Evolutionary conservation across 78 protist species (phyloP).

Genomic region (Cavenderia fasciculata): DNA sequence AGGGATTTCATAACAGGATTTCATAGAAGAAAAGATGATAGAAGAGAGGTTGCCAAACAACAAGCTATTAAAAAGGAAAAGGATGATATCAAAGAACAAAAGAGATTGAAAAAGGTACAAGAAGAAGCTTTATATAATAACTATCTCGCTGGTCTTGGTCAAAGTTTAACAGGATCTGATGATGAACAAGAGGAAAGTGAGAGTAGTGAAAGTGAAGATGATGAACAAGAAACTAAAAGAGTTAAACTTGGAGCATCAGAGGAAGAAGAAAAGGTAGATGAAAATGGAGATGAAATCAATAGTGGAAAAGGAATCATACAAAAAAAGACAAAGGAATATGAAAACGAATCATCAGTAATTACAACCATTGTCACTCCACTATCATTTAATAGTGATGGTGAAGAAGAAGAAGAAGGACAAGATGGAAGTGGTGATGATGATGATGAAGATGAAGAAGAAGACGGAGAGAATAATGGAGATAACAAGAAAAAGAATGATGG

Average conservation of each 20-base stretch:
- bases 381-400: conserved; percentile 16
- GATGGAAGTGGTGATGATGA: not conserved
- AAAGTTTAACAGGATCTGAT: not conserved
- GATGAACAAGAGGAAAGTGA: not conserved
- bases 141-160: not conserved
- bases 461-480: conserved; percentile 4
- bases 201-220: not conserved
- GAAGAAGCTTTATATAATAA: conserved; percentile 39
- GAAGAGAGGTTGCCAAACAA: conserved; percentile 64
- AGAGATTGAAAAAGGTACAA: conserved; percentile 50
- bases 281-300: not conserved
- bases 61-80: conserved; percentile 36
- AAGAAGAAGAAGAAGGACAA: conserved; percentile 8
- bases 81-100: conserved; percentile 50
- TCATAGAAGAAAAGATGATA: conserved; percentile 59
- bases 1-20: conserved; percentile 71
- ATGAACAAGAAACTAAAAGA: not conserved
- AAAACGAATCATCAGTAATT: not conserved
- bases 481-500: not conserved
- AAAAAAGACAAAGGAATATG: not conserved
- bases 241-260: not conserved
- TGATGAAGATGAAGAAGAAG: conserved; percentile 29
- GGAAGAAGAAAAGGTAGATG: not conserved
- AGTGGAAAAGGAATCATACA: not conserved
- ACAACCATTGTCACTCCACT: not conserved